A percentile compares a stretch with the other conserved stretches of the same genome.
Evolutionary conservation across 192 early-diverging fungal genomes (phyloP).

Genomic region (Borealophlyctis nickersoniae): DNA sequence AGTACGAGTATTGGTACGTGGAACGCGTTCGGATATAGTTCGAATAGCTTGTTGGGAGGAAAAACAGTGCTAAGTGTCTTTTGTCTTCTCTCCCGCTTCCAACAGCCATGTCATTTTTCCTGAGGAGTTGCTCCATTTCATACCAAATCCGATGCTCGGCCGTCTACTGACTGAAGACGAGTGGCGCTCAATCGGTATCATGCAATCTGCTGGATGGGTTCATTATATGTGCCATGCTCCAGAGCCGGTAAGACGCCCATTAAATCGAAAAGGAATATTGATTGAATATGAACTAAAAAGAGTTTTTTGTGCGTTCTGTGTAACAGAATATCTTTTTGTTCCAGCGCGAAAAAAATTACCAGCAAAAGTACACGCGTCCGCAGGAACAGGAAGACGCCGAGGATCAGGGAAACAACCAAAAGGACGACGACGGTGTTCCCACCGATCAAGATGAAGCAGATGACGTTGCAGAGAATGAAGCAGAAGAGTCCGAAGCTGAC

Average conservation of each 20-base stretch:
- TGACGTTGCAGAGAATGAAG: too few relatives aligned
- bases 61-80: background rate
- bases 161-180: constrained; percentile 30
- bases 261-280: too few relatives aligned
- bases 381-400: background rate
- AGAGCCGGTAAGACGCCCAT: constrained; percentile 1
- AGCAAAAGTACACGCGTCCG: background rate
- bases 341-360: background rate
- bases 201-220: constrained; percentile 26
- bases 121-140: background rate
- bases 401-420: background rate
- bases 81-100: background rate
- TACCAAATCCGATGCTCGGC: background rate
- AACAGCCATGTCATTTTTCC: background rate
- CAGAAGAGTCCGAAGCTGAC: background rate
- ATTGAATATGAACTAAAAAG: background rate
- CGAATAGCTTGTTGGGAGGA: background rate
- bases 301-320: background rate
- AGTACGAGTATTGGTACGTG: background rate
- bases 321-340: background rate
- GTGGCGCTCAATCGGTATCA: constrained; percentile 27
- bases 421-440: background rate
- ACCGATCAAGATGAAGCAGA: background rate
- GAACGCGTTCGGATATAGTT: too few relatives aligned
- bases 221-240: constrained; percentile 35